Conservation (phyloP, 352 stramenopile genomes). For the Phytophthora pseudosyringae region DNA sequence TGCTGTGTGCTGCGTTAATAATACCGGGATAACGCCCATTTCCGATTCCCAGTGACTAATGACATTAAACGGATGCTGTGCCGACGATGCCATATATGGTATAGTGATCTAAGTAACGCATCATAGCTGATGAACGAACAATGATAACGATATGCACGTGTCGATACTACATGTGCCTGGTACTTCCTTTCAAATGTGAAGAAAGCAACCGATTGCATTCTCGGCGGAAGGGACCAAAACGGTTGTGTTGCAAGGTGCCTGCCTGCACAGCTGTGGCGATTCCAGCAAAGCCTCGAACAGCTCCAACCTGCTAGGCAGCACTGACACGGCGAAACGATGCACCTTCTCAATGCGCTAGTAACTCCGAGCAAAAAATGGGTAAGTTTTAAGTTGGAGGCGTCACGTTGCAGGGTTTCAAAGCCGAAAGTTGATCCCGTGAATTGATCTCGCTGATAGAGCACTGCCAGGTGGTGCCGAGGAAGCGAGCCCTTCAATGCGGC, state of each 20-base stretch:
- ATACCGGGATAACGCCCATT: neutral
- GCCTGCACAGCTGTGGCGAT: neutral
- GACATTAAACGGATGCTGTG: neutral
- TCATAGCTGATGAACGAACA: too few relatives aligned
- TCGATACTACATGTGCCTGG: too few relatives aligned
- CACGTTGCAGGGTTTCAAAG: constrained; percentile 15
- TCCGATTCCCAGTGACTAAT: neutral
- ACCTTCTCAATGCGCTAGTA: constrained; percentile 13
- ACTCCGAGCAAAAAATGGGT: constrained; percentile 8
- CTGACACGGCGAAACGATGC: constrained; percentile 14
- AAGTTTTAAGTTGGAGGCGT: neutral
- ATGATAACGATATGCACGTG: too few relatives aligned
- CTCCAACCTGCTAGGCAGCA: neutral
- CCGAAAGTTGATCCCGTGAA: constrained; percentile 17
- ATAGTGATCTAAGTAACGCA: neutral
- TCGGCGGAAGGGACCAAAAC: neutral
- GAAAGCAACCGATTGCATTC: neutral
- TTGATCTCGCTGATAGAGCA: constrained; percentile 20
- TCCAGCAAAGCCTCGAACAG: neutral
- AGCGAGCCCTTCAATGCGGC: neutral
- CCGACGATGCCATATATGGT: too few relatives aligned
- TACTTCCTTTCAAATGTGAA: too few relatives aligned
- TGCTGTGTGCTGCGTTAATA: too few relatives aligned
- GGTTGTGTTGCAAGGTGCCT: neutral
- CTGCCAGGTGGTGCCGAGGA: constrained; percentile 13